A percentile compares a stretch with the other conserved stretches of the same genome.
phyloP scores from a whole-genome alignment of 495 filamentous ascomycete species.

The Friedmanniomyces endolithicus region DNA sequence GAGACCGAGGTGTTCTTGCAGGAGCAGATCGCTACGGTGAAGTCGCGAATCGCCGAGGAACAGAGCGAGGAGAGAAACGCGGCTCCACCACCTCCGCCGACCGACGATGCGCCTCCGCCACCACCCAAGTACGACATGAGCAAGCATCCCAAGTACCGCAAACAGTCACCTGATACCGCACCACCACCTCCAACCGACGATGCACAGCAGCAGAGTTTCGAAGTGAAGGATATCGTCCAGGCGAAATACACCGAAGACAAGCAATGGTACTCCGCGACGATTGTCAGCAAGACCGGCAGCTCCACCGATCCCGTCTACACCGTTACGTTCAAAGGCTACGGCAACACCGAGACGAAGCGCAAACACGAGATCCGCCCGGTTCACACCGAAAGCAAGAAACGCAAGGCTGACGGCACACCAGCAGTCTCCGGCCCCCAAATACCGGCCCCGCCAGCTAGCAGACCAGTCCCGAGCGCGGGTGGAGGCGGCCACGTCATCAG shows the following conservation, averaged over 20 bases:
- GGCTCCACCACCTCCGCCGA: conserved; percentile 6
- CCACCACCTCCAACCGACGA: conserved; percentile 31
- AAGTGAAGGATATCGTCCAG: conserved; percentile 80
- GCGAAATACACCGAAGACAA: conserved; percentile 91
- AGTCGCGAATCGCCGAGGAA: conserved; percentile 8
- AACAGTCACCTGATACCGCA: conserved; percentile 32
- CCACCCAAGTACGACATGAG: conserved; percentile 17
- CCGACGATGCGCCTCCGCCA: conserved; percentile 5
- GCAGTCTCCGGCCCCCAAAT: conserved; percentile 28
- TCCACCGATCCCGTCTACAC: conserved; percentile 78
- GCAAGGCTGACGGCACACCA: conserved; percentile 77
- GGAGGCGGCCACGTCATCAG: conserved; percentile 62
- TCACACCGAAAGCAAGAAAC: conserved; percentile 57
- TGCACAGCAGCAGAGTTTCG: conserved; percentile 42
- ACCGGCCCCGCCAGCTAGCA: conserved; percentile 12
- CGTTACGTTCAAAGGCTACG: conserved; percentile 86
- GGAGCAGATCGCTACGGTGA: conserved; percentile 9
- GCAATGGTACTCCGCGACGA: conserved; percentile 80
- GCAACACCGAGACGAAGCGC: conserved; percentile 71
- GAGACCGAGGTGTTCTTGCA: conserved; percentile 6
- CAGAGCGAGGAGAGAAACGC: conserved; percentile 1
- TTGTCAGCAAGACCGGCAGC: conserved; percentile 86
- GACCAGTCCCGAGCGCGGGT: neutral
- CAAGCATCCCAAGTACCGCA: conserved; percentile 22
- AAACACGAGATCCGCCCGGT: conserved; percentile 75